These are phyloP conservation scores for Fistulinella cinereoalba DNA, from an alignment of 1,284 basidiomycete genomes.

Conservation along the genomic window DNA sequence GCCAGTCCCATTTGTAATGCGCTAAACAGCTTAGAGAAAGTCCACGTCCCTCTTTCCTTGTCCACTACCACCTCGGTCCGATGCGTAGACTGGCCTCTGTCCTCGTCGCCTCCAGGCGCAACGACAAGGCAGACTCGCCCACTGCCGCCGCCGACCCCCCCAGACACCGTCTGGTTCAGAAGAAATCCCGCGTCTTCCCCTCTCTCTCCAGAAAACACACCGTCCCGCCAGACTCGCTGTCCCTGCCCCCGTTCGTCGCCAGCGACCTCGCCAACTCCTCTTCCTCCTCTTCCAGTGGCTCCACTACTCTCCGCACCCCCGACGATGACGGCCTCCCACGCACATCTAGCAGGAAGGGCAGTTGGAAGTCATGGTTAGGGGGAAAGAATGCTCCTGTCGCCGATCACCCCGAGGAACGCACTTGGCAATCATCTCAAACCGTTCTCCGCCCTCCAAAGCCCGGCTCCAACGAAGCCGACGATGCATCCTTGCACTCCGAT, in stretches of 20 bases:
- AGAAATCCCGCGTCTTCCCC: conserved; percentile 20
- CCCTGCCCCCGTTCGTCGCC: conserved; percentile 19
- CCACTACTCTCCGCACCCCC: conserved; percentile 57
- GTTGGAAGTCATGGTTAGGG: conserved; percentile 51
- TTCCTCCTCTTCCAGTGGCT: conserved; percentile 60
- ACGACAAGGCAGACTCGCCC: conserved; percentile 42
- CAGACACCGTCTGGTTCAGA: conserved; percentile 13
- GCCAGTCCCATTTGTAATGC: conserved; percentile 38
- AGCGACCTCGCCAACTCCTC: conserved; percentile 39
- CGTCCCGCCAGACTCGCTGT: conserved; percentile 11
- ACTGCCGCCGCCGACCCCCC: conserved; percentile 18
- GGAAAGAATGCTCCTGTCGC: conserved; percentile 36
- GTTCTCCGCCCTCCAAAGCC: conserved; percentile 14
- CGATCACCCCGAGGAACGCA: conserved; percentile 22
- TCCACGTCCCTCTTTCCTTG: conserved; percentile 17
- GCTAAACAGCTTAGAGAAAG: conserved; percentile 14
- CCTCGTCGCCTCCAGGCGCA: conserved; percentile 46
- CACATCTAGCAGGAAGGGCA: conserved; percentile 40
- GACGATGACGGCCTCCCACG: conserved; percentile 51
- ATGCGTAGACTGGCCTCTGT: conserved; percentile 57
- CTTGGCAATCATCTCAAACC: conserved; percentile 17
- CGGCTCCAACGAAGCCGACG: conserved; percentile 22
- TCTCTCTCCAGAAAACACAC: conserved; percentile 32
- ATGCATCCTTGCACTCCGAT: conserved; percentile 24
- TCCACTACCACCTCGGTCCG: conserved; percentile 20